These are phyloP conservation scores for Lachancea mirantina DNA, from an alignment of 805 yeast species.

Conservation along the genomic window DNA sequence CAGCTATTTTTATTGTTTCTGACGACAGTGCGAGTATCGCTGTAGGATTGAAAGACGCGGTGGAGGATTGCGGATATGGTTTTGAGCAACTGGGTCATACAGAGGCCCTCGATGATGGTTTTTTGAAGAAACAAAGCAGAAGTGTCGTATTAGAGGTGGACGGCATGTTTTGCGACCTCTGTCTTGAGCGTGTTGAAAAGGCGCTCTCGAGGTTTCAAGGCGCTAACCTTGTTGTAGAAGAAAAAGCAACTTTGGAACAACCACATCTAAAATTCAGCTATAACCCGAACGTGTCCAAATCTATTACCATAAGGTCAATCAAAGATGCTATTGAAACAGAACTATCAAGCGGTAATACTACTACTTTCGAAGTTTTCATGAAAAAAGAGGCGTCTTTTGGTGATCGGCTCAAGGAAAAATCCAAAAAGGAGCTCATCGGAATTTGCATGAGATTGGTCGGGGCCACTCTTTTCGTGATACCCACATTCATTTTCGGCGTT, in stretches of 20 bases:
- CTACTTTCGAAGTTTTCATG: constrained; percentile 44
- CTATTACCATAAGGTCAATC: constrained; percentile 49
- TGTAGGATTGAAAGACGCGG: constrained; percentile 39
- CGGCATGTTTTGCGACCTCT: constrained; percentile 52
- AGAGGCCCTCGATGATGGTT: constrained; percentile 38
- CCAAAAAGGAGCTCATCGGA: constrained; percentile 40
- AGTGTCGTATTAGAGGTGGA: constrained; percentile 41
- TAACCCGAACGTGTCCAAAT: constrained; percentile 38
- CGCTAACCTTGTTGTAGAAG: constrained; percentile 44
- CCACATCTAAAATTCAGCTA: constrained; percentile 63
- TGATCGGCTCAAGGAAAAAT: constrained; percentile 48
- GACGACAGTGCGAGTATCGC: constrained; percentile 32
- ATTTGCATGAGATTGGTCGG: constrained; percentile 42
- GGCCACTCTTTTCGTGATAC: constrained; percentile 50
- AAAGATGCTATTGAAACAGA: constrained; percentile 42
- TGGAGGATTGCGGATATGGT: constrained; percentile 65
- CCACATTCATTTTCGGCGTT: constrained; percentile 62
- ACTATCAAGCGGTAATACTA: constrained; percentile 24
- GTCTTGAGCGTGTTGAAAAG: constrained; percentile 51
- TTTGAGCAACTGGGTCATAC: constrained; percentile 41
- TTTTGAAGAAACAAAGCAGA: constrained; percentile 45
- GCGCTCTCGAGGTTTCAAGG: constrained; percentile 48
- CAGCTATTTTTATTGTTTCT: constrained; percentile 55
- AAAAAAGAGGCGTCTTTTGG: constrained; percentile 53
- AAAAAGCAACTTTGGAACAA: constrained; percentile 42